Evolutionary conservation across 495 filamentous ascomycete genomes (phyloP).

Genomic region (Penicillium simplicissimum): DNA sequence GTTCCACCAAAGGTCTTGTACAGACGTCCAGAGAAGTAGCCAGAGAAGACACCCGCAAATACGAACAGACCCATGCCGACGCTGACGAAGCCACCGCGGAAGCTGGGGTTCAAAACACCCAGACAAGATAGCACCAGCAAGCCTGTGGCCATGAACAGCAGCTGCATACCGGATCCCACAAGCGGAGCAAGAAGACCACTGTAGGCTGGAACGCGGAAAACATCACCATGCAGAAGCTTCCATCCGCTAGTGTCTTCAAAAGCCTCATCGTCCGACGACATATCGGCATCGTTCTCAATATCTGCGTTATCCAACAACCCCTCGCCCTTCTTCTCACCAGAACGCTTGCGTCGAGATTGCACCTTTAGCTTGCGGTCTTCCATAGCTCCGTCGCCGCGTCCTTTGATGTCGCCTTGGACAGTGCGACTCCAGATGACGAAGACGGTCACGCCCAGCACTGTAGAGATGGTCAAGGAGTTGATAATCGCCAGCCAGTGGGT

Average conservation of each 20-base stretch:
- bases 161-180: slow-evolving; percentile 85
- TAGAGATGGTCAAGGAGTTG: slow-evolving; percentile 86
- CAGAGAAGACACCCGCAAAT: slow-evolving; percentile 85
- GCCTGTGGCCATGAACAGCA: slow-evolving; percentile 82
- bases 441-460: slow-evolving; percentile 78
- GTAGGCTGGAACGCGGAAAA: slow-evolving; percentile 79
- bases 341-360: slow-evolving; percentile 50
- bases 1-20: slow-evolving; percentile 85
- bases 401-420: slow-evolving; percentile 77
- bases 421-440: slow-evolving; percentile 85
- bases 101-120: slow-evolving; percentile 86
- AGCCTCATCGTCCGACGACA: slow-evolving; percentile 71
- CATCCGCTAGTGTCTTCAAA: slow-evolving; percentile 87
- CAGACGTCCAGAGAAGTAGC: slow-evolving; percentile 85
- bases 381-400: slow-evolving; percentile 59
- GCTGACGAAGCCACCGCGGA: slow-evolving; percentile 88
- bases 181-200: slow-evolving; percentile 81
- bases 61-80: slow-evolving; percentile 86
- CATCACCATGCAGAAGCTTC: slow-evolving; percentile 93
- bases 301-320: slow-evolving; percentile 65
- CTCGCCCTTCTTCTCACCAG: slow-evolving; percentile 54
- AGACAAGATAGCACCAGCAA: slow-evolving; percentile 78
- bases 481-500: slow-evolving; percentile 93
- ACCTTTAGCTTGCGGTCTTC: slow-evolving; percentile 68
- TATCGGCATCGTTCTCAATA: slow-evolving; percentile 60